Percentiles rank a stretch among this genome's conserved stretches.
phyloP scores from a whole-genome alignment of 2,329 filamentous ascomycete species.

The Sphaerulina vaccinii region DNA sequence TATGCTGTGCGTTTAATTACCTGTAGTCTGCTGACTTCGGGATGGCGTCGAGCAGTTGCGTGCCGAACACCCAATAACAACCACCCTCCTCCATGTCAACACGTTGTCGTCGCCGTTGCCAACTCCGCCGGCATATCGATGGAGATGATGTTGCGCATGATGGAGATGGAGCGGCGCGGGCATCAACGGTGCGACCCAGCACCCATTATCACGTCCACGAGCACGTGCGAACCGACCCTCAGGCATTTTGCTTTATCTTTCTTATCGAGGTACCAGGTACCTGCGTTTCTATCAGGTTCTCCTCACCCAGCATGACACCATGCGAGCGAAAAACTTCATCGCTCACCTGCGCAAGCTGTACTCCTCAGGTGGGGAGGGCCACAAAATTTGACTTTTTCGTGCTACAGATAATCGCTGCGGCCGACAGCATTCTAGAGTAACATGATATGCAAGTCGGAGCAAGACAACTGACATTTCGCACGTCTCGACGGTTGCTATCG shows the following conservation, averaged over 20 bases:
- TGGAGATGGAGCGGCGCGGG: not conserved
- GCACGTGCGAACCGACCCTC: not conserved
- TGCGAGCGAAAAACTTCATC: not conserved
- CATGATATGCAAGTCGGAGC: slow-evolving; percentile 2
- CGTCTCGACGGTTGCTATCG: slow-evolving; percentile 9
- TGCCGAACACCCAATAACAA: not conserved
- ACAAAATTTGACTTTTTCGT: slow-evolving; percentile 12
- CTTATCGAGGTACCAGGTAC: not conserved
- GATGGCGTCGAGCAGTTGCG: not conserved
- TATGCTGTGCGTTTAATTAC: slow-evolving; percentile 9
- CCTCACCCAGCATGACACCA: not conserved
- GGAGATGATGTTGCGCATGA: not conserved
- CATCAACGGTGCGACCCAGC: not conserved
- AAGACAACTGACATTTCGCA: slow-evolving; percentile 1
- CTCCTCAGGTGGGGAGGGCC: too few relatives aligned
- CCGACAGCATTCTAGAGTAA: not conserved
- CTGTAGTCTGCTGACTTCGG: slow-evolving; percentile 1
- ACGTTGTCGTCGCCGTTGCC: not conserved
- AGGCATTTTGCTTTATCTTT: not conserved
- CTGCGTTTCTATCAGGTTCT: not conserved
- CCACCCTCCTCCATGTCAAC: not conserved
- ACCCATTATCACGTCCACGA: not conserved
- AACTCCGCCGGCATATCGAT: not conserved
- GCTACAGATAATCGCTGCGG: not conserved
- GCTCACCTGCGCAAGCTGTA: too few relatives aligned